Conservation (phyloP, 2,329 filamentous ascomycete species). For the Stachybotrys elegans region DNA sequence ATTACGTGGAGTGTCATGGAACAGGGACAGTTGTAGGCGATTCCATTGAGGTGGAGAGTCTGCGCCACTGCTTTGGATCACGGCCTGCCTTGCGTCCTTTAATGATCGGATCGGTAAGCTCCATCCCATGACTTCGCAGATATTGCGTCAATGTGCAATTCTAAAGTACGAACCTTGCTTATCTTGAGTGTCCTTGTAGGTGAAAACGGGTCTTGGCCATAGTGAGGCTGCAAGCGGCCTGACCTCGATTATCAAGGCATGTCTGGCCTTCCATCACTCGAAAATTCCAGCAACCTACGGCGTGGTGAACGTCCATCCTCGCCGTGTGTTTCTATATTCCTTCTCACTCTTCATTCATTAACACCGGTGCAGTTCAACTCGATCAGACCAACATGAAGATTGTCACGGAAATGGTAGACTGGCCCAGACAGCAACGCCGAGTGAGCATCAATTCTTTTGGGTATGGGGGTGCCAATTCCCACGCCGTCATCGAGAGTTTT, state of each 20-base stretch:
- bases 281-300: conserved; percentile 19
- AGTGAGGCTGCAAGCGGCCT: conserved; percentile 22
- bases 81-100: conserved; percentile 23
- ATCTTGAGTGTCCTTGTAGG: conserved; percentile 5
- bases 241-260: conserved; percentile 19
- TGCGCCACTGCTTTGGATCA: conserved; percentile 20
- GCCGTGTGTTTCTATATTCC: conserved; percentile 9
- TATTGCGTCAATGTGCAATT: not conserved
- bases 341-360: not conserved
- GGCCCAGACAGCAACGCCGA: not conserved
- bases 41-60: conserved; percentile 22
- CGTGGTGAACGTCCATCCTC: conserved; percentile 17
- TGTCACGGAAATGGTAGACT: not conserved
- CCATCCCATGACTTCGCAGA: conserved; percentile 12
- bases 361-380: not conserved
- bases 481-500: conserved; percentile 29
- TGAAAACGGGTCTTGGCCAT: conserved; percentile 21
- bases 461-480: conserved; percentile 11
- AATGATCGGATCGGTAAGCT: conserved; percentile 39
- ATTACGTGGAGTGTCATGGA: conserved; percentile 23
- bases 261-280: conserved; percentile 19
- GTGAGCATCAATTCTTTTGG: conserved; percentile 1
- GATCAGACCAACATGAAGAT: not conserved
- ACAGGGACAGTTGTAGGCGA: conserved; percentile 24
- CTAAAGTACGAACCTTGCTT: conserved; percentile 15